Evolutionary conservation across 108 stramenopile genomes (phyloP), one percentile per base, ranked within the genome.

Genomic region (Pseudonitzschia delicatissima): DNA sequence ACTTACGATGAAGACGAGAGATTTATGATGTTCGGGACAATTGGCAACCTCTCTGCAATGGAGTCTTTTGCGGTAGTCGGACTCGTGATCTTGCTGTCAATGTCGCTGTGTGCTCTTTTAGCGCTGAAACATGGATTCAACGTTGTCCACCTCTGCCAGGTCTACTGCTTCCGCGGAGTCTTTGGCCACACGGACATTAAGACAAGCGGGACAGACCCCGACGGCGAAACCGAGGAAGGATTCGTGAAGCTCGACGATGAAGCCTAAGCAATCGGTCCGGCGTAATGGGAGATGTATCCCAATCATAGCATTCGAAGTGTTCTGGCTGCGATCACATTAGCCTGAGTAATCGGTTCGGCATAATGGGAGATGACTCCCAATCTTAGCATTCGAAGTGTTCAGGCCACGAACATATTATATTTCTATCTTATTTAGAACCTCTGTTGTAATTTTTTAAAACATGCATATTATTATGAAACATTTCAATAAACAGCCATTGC

Each of bases 221-320:
- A n/a, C n/a, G 23, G 29, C 17, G 29, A 45, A n/a, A 18, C 40
- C 20, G 44, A 29, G 25, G 33, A 37, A 31, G 52, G 11, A 28
- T 39, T 51, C 39, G 50, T 49, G 2, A 64, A 47, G 66, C 20
- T 47, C 23, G 45, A 12, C 12, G 31, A 44, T 17, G n/a, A n/a
- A n/a, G n/a, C n/a, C n/a, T 26, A 31, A 58, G 5, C 37, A 61
- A 6, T 70, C 57, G 27, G 29, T 62, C 13, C 57, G 69, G 60
- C 39, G 31, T 36, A 48, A 70, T 32, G 69, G 62, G 27, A 60
- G 52, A 45, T 59, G 57, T 31, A 35, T 51, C 34, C 51, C 26
- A 25, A 32, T 9, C 28, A 58, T 32, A 11, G 32, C 25, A n/a
- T 15, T 15, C n/a, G n/a, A n/a, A n/a, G n/a, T n/a, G n/a, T n/a